A percentile compares a stretch with the other conserved stretches of the same genome.
Conservation (phyloP, 139 green algal genomes). For the Choricystis sp. region DNA sequence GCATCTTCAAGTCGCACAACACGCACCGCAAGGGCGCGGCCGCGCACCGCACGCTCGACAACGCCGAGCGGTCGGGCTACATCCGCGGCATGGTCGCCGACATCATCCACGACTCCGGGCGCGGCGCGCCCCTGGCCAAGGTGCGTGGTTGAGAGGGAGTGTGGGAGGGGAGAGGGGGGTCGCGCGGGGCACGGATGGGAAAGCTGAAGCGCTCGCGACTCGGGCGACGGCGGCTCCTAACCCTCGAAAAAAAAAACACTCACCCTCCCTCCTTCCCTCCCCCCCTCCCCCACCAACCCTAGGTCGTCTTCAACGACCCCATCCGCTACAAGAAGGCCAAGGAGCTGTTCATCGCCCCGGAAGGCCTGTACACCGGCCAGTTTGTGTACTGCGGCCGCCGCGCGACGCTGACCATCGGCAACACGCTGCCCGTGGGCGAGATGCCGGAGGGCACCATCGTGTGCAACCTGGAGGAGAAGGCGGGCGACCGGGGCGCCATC, state of each 20-base stretch:
- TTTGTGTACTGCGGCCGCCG: conserved; percentile 97
- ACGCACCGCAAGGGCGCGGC: conserved; percentile 90
- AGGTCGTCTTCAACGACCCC: conserved; percentile 88
- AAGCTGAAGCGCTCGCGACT: too few species aligned
- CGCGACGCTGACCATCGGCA: conserved; percentile 85
- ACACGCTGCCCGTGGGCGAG: conserved; percentile 86
- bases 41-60: conserved; percentile 68
- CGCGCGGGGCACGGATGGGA: too few species aligned
- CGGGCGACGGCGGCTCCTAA: too few species aligned
- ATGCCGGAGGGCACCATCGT: conserved; percentile 98
- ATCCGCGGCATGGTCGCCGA: conserved; percentile 91
- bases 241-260: too few species aligned
- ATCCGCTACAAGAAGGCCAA: conserved; percentile 88
- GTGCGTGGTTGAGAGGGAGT: conserved; percentile 21
- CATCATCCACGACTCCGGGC: conserved; percentile 93
- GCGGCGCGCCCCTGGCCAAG: conserved; percentile 88
- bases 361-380: conserved; percentile 95
- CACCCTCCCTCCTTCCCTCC: background rate
- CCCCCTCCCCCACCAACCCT: background rate
- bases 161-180: background rate
- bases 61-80: conserved; percentile 79
- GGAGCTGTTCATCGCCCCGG: conserved; percentile 87
- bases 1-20: conserved; percentile 91
- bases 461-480: conserved; percentile 92
- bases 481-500: conserved; percentile 79